These are phyloP conservation scores for Diaporthe caulivora DNA, from an alignment of 2,329 filamentous ascomycete species.

Conservation along the genomic window DNA sequence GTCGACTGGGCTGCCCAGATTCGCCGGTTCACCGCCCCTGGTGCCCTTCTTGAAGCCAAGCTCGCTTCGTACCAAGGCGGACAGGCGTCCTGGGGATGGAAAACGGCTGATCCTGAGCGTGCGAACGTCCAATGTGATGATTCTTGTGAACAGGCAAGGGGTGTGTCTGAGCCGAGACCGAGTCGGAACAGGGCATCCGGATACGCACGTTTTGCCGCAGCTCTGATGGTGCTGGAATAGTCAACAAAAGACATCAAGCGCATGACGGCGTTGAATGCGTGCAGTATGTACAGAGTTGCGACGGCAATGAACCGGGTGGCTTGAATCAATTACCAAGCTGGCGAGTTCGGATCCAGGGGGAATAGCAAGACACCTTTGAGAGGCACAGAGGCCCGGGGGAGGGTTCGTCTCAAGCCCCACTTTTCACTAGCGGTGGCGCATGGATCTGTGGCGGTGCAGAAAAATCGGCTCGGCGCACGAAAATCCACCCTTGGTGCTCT, in stretches of 20 bases:
- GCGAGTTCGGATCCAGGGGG: neutral
- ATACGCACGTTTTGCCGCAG: neutral
- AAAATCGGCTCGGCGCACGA: slow-evolving; percentile 31
- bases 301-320: neutral
- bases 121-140: too few species aligned
- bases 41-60: neutral
- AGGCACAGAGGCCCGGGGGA: neutral
- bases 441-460: slow-evolving; percentile 23
- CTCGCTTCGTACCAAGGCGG: neutral
- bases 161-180: neutral
- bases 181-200: neutral
- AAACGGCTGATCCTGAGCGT: neutral
- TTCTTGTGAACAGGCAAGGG: too few species aligned
- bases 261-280: neutral
- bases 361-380: neutral
- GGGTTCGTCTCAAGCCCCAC: neutral
- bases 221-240: neutral
- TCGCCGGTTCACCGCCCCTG: too few species aligned
- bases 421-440: slow-evolving; percentile 22
- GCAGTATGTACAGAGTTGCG: neutral
- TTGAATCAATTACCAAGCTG: neutral
- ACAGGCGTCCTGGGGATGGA: neutral
- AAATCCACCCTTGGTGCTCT: slow-evolving; percentile 28
- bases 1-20: too few species aligned
- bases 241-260: neutral